Percentiles rank a stretch among this genome's conserved stretches.
These are phyloP conservation scores for Artemisia princeps DNA, from an alignment of 140 eudicot species.

Conservation along the genomic window DNA sequence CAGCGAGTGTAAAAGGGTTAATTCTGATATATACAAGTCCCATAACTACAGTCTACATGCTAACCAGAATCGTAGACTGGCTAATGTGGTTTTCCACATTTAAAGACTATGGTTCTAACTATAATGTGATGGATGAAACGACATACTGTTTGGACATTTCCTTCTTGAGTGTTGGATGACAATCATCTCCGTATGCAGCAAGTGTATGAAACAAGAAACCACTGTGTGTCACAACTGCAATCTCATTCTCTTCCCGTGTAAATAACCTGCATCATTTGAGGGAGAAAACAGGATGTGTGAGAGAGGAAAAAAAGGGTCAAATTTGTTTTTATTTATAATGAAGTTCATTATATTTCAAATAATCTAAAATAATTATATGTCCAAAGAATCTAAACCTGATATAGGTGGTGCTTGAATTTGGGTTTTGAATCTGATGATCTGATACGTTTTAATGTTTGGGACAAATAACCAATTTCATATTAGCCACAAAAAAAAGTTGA, in stretches of 20 bases:
- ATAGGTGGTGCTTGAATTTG: too few relatives aligned
- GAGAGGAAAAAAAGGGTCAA: conserved; percentile 6
- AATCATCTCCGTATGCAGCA: conserved; percentile 61
- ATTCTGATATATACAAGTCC: neutral
- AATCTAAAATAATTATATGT: neutral
- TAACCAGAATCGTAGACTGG: too few relatives aligned
- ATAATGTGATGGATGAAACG: neutral
- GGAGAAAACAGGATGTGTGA: neutral
- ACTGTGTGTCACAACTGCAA: conserved; percentile 84
- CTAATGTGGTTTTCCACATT: too few relatives aligned
- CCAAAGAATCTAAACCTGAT: too few relatives aligned
- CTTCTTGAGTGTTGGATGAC: conserved; percentile 63
- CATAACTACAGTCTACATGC: too few relatives aligned
- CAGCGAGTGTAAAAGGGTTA: neutral
- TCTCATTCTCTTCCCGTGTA: conserved; percentile 84
- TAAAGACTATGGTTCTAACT: neutral
- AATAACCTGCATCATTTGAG: conserved; percentile 46
- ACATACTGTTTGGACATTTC: conserved; percentile 79
- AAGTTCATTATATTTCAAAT: neutral
- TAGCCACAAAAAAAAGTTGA: too few relatives aligned
- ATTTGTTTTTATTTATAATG: too few relatives aligned
- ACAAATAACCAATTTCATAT: too few relatives aligned
- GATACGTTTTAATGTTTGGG: too few relatives aligned
- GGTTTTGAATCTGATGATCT: too few relatives aligned
- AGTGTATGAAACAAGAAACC: conserved; percentile 72